A percentile compares a stretch with the other conserved stretches of the same genome.
These are phyloP conservation scores for Penicillium decumbens DNA, from an alignment of 2,329 filamentous ascomycete species.

Conservation along the genomic window DNA sequence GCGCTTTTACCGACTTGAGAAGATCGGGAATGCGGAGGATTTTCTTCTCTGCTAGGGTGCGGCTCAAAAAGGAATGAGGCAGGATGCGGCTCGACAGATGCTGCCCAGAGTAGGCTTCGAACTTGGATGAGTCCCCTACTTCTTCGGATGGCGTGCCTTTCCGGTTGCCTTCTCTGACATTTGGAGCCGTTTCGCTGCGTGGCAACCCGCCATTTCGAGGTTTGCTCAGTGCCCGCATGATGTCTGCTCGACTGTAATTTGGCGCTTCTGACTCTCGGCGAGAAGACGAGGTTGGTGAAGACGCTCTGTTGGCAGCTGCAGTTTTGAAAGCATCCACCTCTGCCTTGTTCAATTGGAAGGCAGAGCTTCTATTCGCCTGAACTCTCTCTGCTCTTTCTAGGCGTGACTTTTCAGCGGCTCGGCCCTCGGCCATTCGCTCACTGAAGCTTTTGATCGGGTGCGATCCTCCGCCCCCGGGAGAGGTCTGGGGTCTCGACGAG, in stretches of 20 bases:
- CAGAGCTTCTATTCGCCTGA: constrained; percentile 40
- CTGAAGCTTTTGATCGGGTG: constrained; percentile 63
- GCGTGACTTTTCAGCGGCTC: constrained; percentile 37
- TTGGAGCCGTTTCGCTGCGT: constrained; percentile 36
- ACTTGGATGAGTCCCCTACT: constrained; percentile 54
- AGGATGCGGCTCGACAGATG: constrained; percentile 80
- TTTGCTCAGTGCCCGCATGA: constrained; percentile 41
- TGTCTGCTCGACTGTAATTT: constrained; percentile 60
- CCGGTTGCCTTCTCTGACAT: constrained; percentile 16
- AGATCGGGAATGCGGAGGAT: constrained; percentile 75
- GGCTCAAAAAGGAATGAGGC: constrained; percentile 72
- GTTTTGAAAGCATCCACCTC: constrained; percentile 43
- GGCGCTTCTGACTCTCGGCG: constrained; percentile 47
- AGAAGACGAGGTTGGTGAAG: constrained; percentile 41
- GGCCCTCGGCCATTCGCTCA: constrained; percentile 72
- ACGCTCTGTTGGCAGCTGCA: constrained; percentile 33
- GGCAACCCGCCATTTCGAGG: constrained; percentile 28
- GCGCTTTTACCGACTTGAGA: constrained; percentile 73
- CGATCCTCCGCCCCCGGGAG: constrained; percentile 23
- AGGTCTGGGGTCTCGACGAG: constrained; percentile 24
- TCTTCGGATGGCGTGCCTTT: constrained; percentile 19
- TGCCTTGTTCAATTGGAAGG: constrained; percentile 41
- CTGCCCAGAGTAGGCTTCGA: constrained; percentile 80
- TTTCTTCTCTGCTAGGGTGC: constrained; percentile 73
- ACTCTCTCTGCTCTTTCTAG: constrained; percentile 37